Evolutionary conservation across 768 basidiomycete species (phyloP), one percentile per base, ranked within the genome.

Genomic region (Phanerodontia chrysosporium): DNA sequence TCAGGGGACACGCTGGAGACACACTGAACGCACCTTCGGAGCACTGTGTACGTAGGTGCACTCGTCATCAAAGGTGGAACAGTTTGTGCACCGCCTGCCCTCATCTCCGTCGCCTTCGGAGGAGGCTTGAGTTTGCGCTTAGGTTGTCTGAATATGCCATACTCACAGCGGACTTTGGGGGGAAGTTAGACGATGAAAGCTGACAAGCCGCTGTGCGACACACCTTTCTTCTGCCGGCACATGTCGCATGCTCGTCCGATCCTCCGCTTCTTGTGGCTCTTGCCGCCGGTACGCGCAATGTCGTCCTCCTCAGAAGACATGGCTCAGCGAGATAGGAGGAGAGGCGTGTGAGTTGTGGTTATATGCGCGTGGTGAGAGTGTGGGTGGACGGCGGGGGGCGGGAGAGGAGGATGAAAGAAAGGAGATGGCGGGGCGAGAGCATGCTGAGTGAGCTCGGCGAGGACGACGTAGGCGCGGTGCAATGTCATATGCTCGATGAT

Each of bases 181-280:
- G 35, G 28, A 42, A 18, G 36, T 53, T 35, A 53, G 32, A 24
- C 39, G 7, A 42, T 8, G 14, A 21, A 24, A 13, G 6, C 12
- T 13, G 13, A 29, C 28, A 10, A 39, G 21, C 22, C 21, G 24
- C 14, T 22, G 35, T 36, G 44, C 2, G 24, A 29, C 44, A 12
- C 42, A 58, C 58, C 58, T 52, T 58, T 58, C 58, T 58, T 58
- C 49, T 53, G 49, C 28, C 58, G 51, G 58, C 58, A 58, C 28
- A 53, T 49, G 30, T 58, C 58, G 39, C 58, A 58, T n/a, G 58
- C 58, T 5, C 58, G 27, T 14, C 52, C 52, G 18, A 57, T 36
- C 29, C 48, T 57, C 22, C 56, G n/a, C 32, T 57, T 57, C 56
- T 57, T 57, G 35, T 27, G 27, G 24, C 46, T 48, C 32, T 57